Evolutionary conservation across 2,329 filamentous ascomycete genomes (phyloP).

Genomic region (Penicillium olsonii): DNA sequence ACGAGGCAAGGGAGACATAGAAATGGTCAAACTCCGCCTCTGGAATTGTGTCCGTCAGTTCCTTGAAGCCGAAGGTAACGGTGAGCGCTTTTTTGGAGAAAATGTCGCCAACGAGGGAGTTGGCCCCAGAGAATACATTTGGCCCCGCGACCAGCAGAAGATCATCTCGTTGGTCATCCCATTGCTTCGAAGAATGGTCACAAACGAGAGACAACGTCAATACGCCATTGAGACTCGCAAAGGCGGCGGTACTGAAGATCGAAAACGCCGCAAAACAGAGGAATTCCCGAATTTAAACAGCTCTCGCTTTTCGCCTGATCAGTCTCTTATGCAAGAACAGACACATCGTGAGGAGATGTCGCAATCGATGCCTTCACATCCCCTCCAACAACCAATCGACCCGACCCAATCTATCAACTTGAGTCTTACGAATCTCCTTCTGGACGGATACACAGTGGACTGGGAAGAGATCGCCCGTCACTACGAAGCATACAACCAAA

Average conservation of each 20-base stretch:
- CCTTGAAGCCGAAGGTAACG: slow-evolving; percentile 52
- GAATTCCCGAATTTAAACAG: slow-evolving; percentile 33
- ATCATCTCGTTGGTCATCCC: slow-evolving; percentile 61
- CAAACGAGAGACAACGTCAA: slow-evolving; percentile 59
- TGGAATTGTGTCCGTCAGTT: slow-evolving; percentile 60
- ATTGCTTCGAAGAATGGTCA: slow-evolving; percentile 59
- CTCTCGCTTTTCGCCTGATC: slow-evolving; percentile 29
- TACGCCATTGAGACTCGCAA: slow-evolving; percentile 60
- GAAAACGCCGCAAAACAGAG: slow-evolving; percentile 38
- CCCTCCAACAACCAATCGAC: slow-evolving; percentile 28
- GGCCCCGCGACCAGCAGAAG: slow-evolving; percentile 57
- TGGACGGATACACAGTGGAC: slow-evolving; percentile 42
- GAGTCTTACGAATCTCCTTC: slow-evolving; percentile 37
- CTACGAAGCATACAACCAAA: slow-evolving; percentile 43
- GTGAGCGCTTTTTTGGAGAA: slow-evolving; percentile 55
- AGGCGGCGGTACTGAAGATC: slow-evolving; percentile 43
- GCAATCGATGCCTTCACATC: slow-evolving; percentile 22
- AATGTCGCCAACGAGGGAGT: slow-evolving; percentile 46
- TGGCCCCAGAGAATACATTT: slow-evolving; percentile 47
- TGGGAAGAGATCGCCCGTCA: slow-evolving; percentile 39
- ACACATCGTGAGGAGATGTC: slow-evolving; percentile 26
- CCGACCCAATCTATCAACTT: slow-evolving; percentile 28
- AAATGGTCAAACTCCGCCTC: slow-evolving; percentile 58
- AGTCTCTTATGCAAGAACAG: slow-evolving; percentile 34
- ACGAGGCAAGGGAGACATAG: slow-evolving; percentile 55